A percentile compares a stretch with the other conserved stretches of the same genome.
Evolutionary conservation across 225 moss, liverwort and hornwort species (phyloP).

Genomic region (Antitrichia curtipendula): DNA sequence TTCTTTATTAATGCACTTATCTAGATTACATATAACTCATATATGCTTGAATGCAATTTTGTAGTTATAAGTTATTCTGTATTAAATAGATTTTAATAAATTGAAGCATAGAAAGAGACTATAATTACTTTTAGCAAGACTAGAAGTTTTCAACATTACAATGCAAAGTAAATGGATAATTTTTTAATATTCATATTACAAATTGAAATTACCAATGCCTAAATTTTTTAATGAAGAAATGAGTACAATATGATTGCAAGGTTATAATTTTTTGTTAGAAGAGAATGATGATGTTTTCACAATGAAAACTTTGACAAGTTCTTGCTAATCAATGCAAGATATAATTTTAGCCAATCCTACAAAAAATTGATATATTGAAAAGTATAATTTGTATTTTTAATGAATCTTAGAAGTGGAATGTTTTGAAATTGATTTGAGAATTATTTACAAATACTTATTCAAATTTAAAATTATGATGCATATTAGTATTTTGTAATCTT

Average conservation of each 20-base stretch:
- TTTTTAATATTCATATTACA: background rate
- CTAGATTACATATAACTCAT: background rate
- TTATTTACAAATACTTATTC: background rate
- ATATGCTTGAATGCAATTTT: background rate
- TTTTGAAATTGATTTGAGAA: background rate
- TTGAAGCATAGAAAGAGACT: fast-evolving
- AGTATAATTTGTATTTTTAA: background rate
- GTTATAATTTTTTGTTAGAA: background rate
- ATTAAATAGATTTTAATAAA: too few species aligned
- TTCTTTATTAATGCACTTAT: background rate
- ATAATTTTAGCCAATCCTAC: background rate
- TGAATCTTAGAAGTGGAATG: background rate
- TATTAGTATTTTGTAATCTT: background rate
- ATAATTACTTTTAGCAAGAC: too few species aligned
- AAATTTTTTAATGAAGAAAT: background rate
- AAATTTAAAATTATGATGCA: too few species aligned
- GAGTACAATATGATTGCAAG: background rate
- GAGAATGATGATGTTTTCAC: background rate
- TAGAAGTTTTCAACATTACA: background rate
- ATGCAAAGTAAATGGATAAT: background rate
- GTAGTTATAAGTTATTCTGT: background rate
- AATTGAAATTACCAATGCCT: background rate
- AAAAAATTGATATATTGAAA: background rate
- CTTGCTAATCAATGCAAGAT: background rate
- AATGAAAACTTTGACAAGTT: background rate